These are phyloP conservation scores for Salmacisia buchloeana DNA, from an alignment of 1,284 basidiomycete genomes.

Conservation along the genomic window DNA sequence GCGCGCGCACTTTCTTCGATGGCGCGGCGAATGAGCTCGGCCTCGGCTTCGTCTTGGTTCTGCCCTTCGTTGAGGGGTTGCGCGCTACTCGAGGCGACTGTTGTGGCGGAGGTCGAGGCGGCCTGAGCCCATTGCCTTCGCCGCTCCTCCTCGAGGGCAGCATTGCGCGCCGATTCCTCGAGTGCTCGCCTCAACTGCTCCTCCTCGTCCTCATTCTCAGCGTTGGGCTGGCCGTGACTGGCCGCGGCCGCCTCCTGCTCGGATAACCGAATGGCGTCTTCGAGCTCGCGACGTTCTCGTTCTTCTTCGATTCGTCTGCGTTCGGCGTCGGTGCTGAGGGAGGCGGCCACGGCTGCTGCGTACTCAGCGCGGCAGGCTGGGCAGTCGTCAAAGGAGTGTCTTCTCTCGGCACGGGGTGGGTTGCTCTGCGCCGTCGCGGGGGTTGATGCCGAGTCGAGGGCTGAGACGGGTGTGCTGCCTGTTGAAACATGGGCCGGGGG, in stretches of 20 bases:
- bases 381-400: constrained; percentile 3
- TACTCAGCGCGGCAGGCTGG: constrained; percentile 2
- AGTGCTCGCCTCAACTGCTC: not conserved
- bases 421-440: too few species aligned
- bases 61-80: not conserved
- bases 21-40: not conserved
- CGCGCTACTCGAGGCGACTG: not conserved
- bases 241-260: not conserved
- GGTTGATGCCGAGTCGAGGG: too few species aligned
- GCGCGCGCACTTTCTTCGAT: constrained; percentile 1
- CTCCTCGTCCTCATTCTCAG: not conserved
- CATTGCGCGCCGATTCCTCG: not conserved
- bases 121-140: not conserved
- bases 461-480: too few species aligned
- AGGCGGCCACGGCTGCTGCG: not conserved
- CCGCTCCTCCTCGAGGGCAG: constrained; percentile 1
- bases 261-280: constrained; percentile 2
- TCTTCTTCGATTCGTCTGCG: not conserved
- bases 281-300: not conserved
- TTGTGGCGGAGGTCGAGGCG: not conserved
- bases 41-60: too few species aligned
- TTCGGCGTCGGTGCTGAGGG: not conserved
- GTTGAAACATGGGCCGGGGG: too few species aligned
- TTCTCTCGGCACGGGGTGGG: too few species aligned
- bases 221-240: not conserved